Percentiles rank a stretch among this genome's conserved stretches.
Conservation (phyloP, 768 basidiomycete genomes). For the Suillus subluteus region DNA sequence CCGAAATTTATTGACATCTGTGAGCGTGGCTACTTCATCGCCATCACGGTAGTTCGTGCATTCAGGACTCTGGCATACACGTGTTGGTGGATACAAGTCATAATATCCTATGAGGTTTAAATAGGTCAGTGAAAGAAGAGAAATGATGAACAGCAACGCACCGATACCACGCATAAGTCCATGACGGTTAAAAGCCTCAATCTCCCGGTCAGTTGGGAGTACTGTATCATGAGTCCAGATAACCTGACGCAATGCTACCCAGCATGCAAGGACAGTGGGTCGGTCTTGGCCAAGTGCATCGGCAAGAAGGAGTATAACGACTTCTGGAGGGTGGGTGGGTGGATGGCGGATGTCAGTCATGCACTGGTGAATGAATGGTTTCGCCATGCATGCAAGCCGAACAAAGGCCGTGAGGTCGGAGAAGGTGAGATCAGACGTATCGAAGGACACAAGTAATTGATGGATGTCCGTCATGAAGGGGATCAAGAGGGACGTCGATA, state of each 20-base stretch:
- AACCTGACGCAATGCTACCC: not conserved
- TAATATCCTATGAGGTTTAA: conserved; percentile 7
- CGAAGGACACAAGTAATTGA: not conserved
- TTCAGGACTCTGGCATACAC: conserved; percentile 3
- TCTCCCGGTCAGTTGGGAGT: conserved; percentile 5
- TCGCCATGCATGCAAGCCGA: conserved; percentile 10
- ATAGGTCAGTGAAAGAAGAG: not conserved
- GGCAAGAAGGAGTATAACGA: conserved; percentile 6
- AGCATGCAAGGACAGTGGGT: too few relatives aligned
- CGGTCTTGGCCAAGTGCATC: too few relatives aligned
- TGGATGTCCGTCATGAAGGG: not conserved
- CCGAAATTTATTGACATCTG: conserved; percentile 14
- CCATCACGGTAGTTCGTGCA: conserved; percentile 5
- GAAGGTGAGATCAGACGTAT: not conserved
- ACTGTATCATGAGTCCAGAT: conserved; percentile 7
- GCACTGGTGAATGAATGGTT: conserved; percentile 8
- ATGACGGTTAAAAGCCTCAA: conserved; percentile 4
- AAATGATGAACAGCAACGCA: not conserved
- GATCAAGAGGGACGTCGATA: too few relatives aligned
- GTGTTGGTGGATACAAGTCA: conserved; percentile 12
- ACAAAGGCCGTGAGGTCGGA: conserved; percentile 1
- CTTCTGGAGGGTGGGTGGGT: conserved; percentile 4
- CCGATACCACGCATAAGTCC: too few relatives aligned
- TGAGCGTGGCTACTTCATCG: conserved; percentile 5
- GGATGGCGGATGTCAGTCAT: conserved; percentile 8